phyloP scores from a whole-genome alignment of 768 basidiomycete species.

The Suillus decipiens region DNA sequence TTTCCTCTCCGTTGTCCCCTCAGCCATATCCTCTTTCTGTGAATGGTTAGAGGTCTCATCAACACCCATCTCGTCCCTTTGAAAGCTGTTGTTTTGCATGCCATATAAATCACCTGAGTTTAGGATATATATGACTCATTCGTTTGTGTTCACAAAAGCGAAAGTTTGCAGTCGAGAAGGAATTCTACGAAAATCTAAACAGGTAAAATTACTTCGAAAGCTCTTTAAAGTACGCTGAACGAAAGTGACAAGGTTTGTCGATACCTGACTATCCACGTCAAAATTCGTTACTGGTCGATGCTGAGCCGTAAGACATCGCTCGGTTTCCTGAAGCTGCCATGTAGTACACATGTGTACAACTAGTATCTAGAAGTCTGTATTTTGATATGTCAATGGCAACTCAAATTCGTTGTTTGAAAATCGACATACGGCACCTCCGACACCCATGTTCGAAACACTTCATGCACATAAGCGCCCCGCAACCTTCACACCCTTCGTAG shows the following conservation, averaged over 20 bases:
- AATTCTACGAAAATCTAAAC: neutral
- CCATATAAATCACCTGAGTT: neutral
- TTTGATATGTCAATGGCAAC: neutral
- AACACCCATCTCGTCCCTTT: too few species aligned
- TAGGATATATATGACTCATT: neutral
- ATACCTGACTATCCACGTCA: neutral
- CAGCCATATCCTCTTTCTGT: too few species aligned
- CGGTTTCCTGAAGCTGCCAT: neutral
- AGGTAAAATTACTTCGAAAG: neutral
- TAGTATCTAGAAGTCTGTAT: neutral
- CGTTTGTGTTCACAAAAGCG: neutral
- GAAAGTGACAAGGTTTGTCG: neutral
- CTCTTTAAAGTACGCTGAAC: neutral
- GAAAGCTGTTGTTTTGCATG: neutral
- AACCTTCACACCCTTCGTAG: neutral
- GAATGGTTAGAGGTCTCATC: too few species aligned
- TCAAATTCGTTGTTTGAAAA: neutral
- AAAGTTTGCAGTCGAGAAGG: neutral
- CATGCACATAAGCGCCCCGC: neutral
- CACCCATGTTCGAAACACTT: neutral
- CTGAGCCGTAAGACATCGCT: neutral
- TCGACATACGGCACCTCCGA: neutral
- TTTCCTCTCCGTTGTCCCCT: too few species aligned
- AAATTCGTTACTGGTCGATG: neutral
- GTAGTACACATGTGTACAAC: neutral